Evolutionary conservation across 1,284 basidiomycete genomes (phyloP).

Genomic region (Rhizoctonia solani): DNA sequence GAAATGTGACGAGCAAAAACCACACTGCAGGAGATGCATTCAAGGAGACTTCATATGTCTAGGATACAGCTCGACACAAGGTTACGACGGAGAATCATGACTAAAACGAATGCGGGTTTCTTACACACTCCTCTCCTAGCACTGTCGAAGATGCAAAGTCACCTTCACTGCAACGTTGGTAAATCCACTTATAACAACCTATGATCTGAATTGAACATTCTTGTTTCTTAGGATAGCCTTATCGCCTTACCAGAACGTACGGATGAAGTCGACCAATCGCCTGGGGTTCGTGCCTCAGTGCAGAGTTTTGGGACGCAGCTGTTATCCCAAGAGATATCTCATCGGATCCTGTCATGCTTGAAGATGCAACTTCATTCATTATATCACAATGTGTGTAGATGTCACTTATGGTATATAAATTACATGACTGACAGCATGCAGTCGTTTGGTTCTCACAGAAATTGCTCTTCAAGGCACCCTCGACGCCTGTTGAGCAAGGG

Average conservation of each 20-base stretch:
- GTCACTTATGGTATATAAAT: not conserved
- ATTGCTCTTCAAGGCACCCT: not conserved
- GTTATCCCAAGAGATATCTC: not conserved
- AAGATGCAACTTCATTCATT: not conserved
- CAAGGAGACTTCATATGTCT: not conserved
- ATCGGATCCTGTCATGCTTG: not conserved
- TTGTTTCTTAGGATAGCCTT: too few species aligned
- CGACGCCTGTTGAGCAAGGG: not conserved
- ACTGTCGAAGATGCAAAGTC: too few species aligned
- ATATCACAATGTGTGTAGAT: slow-evolving; percentile 8
- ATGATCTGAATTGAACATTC: too few species aligned
- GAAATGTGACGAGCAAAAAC: slow-evolving; percentile 9
- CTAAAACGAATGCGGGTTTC: too few species aligned
- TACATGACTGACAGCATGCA: not conserved
- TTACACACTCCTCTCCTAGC: not conserved
- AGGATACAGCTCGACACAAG: not conserved
- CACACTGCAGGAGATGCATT: not conserved
- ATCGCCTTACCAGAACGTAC: too few species aligned
- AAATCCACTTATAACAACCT: too few species aligned
- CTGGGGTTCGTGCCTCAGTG: not conserved
- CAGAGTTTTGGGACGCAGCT: not conserved
- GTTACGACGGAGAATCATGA: not conserved
- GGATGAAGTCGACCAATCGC: not conserved
- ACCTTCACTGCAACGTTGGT: too few species aligned
- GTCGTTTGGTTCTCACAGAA: not conserved